Evolutionary conservation across 257 asterid species (phyloP).

Genomic region (Solanum pimpinellifolium): DNA sequence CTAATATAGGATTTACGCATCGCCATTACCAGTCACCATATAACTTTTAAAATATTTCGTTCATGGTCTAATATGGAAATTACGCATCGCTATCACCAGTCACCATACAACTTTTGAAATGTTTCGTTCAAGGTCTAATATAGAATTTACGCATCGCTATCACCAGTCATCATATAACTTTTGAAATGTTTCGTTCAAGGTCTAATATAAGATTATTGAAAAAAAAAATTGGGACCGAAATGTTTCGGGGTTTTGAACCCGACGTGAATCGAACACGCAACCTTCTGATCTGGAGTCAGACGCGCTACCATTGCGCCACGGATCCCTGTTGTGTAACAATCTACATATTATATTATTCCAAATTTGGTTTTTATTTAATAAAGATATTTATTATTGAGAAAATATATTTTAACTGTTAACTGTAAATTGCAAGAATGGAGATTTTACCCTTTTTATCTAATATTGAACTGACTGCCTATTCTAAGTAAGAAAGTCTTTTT

Average conservation of each 20-base stretch:
- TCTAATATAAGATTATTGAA: too few species aligned
- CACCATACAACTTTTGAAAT: too few species aligned
- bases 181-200: too few species aligned
- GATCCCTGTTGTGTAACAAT: neutral
- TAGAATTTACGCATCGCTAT: too few species aligned
- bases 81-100: too few species aligned
- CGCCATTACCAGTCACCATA: neutral
- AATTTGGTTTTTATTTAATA: fast-evolving
- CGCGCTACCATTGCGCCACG: conserved; percentile 60
- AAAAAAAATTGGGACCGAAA: too few species aligned
- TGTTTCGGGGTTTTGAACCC: conserved; percentile 28
- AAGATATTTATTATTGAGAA: neutral
- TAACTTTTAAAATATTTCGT: too few species aligned
- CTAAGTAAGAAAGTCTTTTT: neutral
- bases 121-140: too few species aligned
- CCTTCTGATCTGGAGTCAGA: conserved; percentile 99
- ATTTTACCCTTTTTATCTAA: neutral
- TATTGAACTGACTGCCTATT: neutral
- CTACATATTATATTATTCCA: fast-evolving
- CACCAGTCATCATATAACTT: too few species aligned
- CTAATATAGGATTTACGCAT: too few species aligned
- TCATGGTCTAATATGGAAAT: too few species aligned
- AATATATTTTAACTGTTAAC: neutral
- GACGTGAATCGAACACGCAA: conserved; percentile 96
- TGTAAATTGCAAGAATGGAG: neutral